Evolutionary conservation across 108 stramenopile species (phyloP).

Genomic region (Fistulifera solaris): DNA sequence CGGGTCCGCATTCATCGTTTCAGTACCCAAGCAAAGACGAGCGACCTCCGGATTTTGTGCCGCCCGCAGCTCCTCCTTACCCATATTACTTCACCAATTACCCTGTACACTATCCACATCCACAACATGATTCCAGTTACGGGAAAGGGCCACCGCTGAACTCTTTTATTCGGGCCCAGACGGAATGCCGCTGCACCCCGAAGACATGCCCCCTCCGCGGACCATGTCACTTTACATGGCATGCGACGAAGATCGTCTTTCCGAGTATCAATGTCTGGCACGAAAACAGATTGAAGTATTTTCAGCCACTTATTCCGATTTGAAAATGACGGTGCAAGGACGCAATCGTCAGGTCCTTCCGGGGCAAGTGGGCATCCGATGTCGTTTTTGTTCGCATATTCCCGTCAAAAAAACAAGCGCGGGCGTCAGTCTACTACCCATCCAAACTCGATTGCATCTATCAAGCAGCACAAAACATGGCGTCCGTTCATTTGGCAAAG

Average conservation of each 20-base stretch:
- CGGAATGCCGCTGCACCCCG: too few relatives aligned
- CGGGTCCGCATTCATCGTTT: too few relatives aligned
- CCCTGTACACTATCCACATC: too few relatives aligned
- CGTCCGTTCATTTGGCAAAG: conserved; percentile 21
- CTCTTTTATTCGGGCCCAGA: too few relatives aligned
- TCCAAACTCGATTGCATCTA: conserved; percentile 23
- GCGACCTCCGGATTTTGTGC: too few relatives aligned
- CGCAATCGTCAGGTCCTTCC: conserved; percentile 26
- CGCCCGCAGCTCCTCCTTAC: too few relatives aligned
- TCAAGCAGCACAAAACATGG: conserved; percentile 32
- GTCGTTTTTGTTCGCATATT: conserved; percentile 24
- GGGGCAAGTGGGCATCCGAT: conserved; percentile 45
- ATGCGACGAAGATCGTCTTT: conserved; percentile 21
- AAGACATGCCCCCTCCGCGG: too few relatives aligned
- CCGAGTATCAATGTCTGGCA: conserved; percentile 30
- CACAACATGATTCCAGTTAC: too few relatives aligned
- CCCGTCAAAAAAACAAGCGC: neutral
- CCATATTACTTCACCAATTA: too few relatives aligned
- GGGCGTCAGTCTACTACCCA: conserved; percentile 27
- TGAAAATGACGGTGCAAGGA: conserved; percentile 25
- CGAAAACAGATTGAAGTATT: conserved; percentile 35
- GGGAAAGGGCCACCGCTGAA: too few relatives aligned
- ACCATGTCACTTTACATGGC: too few relatives aligned
- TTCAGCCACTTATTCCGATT: conserved; percentile 11
- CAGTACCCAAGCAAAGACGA: too few relatives aligned